phyloP scores from a whole-genome alignment of 164 flowering plant genomes.

The Magnolia officinalis region DNA sequence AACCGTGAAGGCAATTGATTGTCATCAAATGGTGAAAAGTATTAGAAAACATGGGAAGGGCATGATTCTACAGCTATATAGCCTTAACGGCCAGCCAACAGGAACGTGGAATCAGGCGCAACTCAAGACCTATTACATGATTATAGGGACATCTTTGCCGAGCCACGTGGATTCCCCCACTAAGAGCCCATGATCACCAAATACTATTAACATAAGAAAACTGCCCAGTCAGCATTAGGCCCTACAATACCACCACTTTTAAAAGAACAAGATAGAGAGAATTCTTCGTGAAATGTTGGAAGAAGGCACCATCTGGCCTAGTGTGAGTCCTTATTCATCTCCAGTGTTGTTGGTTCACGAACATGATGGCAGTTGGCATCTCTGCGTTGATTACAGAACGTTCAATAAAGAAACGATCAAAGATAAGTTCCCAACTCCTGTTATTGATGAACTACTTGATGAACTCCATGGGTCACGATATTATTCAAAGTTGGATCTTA shows the following conservation, averaged over 20 bases:
- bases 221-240: neutral
- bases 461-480: neutral
- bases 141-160: neutral
- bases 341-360: neutral
- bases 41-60: neutral
- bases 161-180: neutral
- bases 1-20: neutral
- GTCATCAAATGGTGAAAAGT: neutral
- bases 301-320: neutral
- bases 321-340: constrained; percentile 1
- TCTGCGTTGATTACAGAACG: neutral
- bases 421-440: neutral
- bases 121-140: neutral
- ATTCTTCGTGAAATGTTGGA: neutral
- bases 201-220: neutral
- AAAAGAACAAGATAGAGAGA: neutral
- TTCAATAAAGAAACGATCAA: neutral
- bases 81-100: neutral
- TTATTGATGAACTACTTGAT: neutral
- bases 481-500: neutral
- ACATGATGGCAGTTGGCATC: neutral
- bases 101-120: neutral
- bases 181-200: neutral
- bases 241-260: neutral
- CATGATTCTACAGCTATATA: neutral